A percentile compares a stretch with the other conserved stretches of the same genome.
phyloP scores from a whole-genome alignment of 768 basidiomycete genomes.

The Boletales sp. region DNA sequence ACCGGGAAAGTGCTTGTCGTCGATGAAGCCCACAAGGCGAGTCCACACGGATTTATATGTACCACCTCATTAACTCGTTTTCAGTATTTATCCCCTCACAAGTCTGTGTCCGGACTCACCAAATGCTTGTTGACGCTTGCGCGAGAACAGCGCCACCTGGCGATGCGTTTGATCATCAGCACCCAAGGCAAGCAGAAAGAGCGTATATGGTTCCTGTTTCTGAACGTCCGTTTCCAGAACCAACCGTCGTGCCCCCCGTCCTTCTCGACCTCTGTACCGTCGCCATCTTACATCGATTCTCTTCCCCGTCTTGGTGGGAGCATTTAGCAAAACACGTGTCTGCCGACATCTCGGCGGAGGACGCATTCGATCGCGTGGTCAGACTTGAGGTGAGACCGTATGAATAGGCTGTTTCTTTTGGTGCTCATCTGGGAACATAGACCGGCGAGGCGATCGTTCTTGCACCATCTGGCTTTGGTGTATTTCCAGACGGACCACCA shows the following conservation, averaged over 20 bases:
- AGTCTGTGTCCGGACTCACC: conserved; percentile 49
- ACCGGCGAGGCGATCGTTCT: conserved; percentile 71
- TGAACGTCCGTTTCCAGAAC: conserved; percentile 41
- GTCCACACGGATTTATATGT: not conserved
- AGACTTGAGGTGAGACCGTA: conserved; percentile 48
- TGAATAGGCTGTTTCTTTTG: not conserved
- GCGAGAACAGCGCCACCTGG: conserved; percentile 68
- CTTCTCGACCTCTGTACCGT: conserved; percentile 66
- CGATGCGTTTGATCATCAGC: conserved; percentile 69
- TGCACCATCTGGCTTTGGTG: conserved; percentile 58
- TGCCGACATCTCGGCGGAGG: conserved; percentile 52
- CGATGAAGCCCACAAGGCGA: conserved; percentile 74
- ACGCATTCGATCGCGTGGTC: conserved; percentile 66
- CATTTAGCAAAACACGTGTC: conserved; percentile 67
- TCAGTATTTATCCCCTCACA: conserved; percentile 56
- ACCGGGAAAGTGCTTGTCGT: conserved; percentile 70
- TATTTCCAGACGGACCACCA: conserved; percentile 30
- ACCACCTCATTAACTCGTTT: not conserved
- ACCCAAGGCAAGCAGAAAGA: conserved; percentile 53
- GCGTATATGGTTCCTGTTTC: not conserved
- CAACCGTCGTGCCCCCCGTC: conserved; percentile 66
- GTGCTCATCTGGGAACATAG: conserved; percentile 30
- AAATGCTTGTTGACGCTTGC: conserved; percentile 55
- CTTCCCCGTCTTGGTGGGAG: conserved; percentile 74
- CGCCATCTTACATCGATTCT: conserved; percentile 68